Conservation (phyloP, 2,329 filamentous ascomycete genomes). For the Beauveria brongniartii region DNA sequence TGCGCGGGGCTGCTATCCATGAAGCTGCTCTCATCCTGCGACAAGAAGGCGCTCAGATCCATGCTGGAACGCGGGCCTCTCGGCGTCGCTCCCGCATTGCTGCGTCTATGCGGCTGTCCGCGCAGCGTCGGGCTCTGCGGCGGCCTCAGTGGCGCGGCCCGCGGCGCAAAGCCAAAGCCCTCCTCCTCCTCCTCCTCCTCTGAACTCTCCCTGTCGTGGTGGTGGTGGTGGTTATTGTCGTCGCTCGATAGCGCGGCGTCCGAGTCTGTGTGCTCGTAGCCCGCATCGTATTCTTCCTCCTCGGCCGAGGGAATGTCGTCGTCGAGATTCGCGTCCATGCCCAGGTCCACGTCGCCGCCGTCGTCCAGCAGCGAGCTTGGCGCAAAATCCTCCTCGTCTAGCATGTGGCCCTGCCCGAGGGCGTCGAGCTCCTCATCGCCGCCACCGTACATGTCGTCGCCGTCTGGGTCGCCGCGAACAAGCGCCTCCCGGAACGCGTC, state of each 20-base stretch:
- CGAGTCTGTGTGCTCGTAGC: slow-evolving; percentile 73
- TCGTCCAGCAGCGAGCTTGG: slow-evolving; percentile 24
- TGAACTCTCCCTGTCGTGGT: slow-evolving; percentile 13
- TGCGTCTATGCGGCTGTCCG: slow-evolving; percentile 15
- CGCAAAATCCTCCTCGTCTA: slow-evolving; percentile 54
- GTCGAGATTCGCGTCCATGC: slow-evolving; percentile 57
- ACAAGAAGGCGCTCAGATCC: slow-evolving; percentile 48
- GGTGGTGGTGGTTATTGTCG: slow-evolving; percentile 11
- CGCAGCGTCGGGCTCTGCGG: slow-evolving; percentile 31
- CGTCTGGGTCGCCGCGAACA: slow-evolving; percentile 40
- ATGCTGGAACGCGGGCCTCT: slow-evolving; percentile 37
- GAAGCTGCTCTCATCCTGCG: slow-evolving; percentile 49
- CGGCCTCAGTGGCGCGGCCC: slow-evolving; percentile 24
- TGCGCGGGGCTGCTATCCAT: slow-evolving; percentile 45
- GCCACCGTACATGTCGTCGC: slow-evolving; percentile 42
- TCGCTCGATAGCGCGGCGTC: slow-evolving; percentile 52
- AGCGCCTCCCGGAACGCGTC: slow-evolving; percentile 55
- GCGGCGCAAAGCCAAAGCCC: slow-evolving; percentile 32
- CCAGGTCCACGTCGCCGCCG: slow-evolving; percentile 18
- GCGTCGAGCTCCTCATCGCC: slow-evolving; percentile 48
- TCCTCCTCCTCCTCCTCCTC: slow-evolving; percentile 16
- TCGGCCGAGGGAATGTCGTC: slow-evolving; percentile 61
- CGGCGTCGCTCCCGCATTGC: slow-evolving; percentile 2
- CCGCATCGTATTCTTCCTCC: slow-evolving; percentile 39
- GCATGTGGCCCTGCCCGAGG: slow-evolving; percentile 48